Evolutionary conservation across 2,329 filamentous ascomycete species (phyloP), one percentile per base, ranked within the genome.

Genomic region (Colletotrichum sp.): DNA sequence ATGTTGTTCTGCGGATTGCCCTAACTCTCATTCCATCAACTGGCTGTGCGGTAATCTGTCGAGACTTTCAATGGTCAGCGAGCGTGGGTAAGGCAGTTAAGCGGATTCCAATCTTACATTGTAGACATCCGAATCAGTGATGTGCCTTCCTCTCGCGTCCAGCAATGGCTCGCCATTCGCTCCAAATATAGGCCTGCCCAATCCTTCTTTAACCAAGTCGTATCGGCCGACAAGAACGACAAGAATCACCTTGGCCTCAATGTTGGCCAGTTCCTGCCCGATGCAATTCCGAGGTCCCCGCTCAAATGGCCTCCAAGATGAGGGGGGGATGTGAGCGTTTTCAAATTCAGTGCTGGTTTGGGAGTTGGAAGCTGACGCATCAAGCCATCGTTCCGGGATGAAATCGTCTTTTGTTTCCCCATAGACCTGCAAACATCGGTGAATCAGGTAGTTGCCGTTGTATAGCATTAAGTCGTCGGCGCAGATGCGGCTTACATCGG

Each of bases 281-380:
- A 92, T 87, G 77, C 90, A 92, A 62, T 86, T 88, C 15, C 90
- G 80, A 5, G 86, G 86, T 0, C 90, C 90, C 70, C 88, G 84
- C 78, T 89, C 88, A 78, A 92, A 92, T 0, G 89, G 86, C n/a
- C 90, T 83, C 85, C 86, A 92, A 2, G 89, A 87, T 71, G 87
- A 85, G 60, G 76, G 78, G 79, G 79, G 76, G 4, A 77, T 76
- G 12, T 43, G 39, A 43, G 61, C 67, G 27, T 43, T 34, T 16
- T 70, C 68, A 6, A 15, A 66, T 6, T 61, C 28, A 3, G 28
- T 12, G 15, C 60, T 10, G 8, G 36, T 81, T 79, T 6, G 8
- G 18, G 39, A 16, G 0, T 10, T 3, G 39, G 16, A 2, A n/a
- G 39, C 39, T n/a, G 39, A 43, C 39, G 8, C 16, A 5, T 79